A percentile compares a stretch with the other conserved stretches of the same genome.
Conservation (phyloP, 176 grass and related monocot genomes). For the Elaeis guineensis region DNA sequence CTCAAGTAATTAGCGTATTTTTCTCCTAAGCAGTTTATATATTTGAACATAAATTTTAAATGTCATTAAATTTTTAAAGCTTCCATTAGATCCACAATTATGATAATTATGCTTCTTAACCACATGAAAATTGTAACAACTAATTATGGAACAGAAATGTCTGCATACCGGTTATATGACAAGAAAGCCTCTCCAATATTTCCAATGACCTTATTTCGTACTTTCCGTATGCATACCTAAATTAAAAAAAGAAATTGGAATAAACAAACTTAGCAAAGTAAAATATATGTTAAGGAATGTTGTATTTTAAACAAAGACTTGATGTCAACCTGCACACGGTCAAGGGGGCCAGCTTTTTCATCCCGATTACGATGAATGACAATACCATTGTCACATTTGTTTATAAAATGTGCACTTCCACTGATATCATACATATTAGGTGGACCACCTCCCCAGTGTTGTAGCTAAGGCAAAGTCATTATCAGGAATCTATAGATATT, state of each 20-base stretch:
- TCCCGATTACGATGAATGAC: conserved; percentile 83
- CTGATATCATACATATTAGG: conserved; percentile 97
- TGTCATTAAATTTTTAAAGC: no score
- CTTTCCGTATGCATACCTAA: conserved; percentile 87
- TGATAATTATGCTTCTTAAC: no score
- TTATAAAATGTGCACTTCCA: conserved; percentile 97
- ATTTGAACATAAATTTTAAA: no score
- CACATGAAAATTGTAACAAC: no score
- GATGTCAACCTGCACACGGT: conserved; percentile 53
- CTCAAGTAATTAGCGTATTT: no score
- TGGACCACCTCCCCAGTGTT: conserved; percentile 67
- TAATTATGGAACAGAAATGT: no score
- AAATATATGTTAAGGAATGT: no score
- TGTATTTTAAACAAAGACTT: background rate
- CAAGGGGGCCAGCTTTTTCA: conserved; percentile 47
- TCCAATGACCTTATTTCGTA: conserved; percentile 91
- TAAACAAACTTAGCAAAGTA: no score
- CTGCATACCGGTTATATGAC: conserved; percentile 58
- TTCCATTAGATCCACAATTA: no score
- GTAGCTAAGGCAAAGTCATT: conserved; percentile 42
- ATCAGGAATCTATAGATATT: conserved; percentile 14
- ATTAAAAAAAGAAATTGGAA: background rate
- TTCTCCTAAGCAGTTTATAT: no score
- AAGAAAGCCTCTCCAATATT: conserved; percentile 77
- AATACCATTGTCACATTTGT: conserved; percentile 99